Base-by-base conservation (phyloP, 164 flowering plant species). In the Paratinospora sagittata region DNA sequence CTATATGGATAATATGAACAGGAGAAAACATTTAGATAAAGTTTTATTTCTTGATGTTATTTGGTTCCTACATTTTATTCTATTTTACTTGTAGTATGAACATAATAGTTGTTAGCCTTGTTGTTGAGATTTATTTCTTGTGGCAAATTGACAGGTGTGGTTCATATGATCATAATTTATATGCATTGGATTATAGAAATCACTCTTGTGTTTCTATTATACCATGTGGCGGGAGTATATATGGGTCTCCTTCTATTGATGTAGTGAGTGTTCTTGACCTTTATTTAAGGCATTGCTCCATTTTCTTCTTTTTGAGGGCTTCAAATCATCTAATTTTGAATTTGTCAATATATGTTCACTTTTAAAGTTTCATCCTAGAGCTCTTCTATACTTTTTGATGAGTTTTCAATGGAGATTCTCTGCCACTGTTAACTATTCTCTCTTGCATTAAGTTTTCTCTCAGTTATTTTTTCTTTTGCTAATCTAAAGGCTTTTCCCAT, bases 221-320 rank as follows among this genome's bases (percentile, higher is more conserved):
- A 75, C 75, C 84, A 62, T 94, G 98, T 78, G 92, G 92, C 10
- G 98, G 98, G 8, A 94, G 98, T 72, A 82, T 94, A 70, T 92
- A 79, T 81, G 91, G 97, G 30, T 86, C 97, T 47, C 98, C 98
- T 73, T 82, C 85, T 67, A 78, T 92, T 75, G 89, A 92, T 78
- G 84, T 78, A 92, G 95, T 90, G 64, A 55, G 81, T 74, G 39
- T 70, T 67, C 34, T 41, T 68, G 24, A 26, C 52, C n/a, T 41
- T 52, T 26, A 65, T 60, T 73, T 19, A 58, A 66, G 13, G 2
- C 3, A 14, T 37, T 64, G 14, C 36, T 27, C 9, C 33, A 17
- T 63, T 68, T 58, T 57, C 24, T 70, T 55, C 30, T 7, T 58
- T n/a, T 21, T 58, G 2, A 58, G 27, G 26, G 39, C 26, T 5